Conservation (phyloP, 495 filamentous ascomycete species). For the Penicillium antarcticum region DNA sequence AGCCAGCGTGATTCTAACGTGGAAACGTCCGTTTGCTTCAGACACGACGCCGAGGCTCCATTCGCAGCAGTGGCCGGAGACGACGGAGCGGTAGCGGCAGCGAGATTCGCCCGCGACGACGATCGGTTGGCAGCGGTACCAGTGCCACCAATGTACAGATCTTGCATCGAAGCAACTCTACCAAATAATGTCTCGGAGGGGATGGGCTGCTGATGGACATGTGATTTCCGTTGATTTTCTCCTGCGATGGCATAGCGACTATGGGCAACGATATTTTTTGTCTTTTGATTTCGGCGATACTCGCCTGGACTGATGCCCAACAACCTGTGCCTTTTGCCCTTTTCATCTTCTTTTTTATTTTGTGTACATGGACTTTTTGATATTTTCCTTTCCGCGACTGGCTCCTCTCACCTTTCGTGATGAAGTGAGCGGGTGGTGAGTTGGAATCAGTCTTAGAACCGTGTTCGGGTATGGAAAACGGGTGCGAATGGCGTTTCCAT, state of each 20-base stretch:
- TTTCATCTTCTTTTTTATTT: slow-evolving; percentile 27
- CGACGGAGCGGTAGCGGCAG: slow-evolving; percentile 47
- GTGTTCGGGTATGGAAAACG: slow-evolving; percentile 49
- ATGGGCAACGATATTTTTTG: slow-evolving; percentile 34
- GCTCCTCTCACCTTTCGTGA: slow-evolving; percentile 20
- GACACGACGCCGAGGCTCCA: slow-evolving; percentile 47
- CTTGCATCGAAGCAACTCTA: slow-evolving; percentile 48
- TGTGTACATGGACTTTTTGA: slow-evolving; percentile 49
- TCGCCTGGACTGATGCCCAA: slow-evolving; percentile 21
- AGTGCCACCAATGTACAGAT: slow-evolving; percentile 35
- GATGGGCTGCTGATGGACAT: slow-evolving; percentile 28
- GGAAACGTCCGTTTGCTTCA: slow-evolving; percentile 48
- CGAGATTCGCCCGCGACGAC: slow-evolving; percentile 44
- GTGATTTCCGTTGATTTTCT: slow-evolving; percentile 29
- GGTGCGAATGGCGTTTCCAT: slow-evolving; percentile 50
- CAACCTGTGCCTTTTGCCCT: slow-evolving; percentile 14
- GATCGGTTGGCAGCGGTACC: slow-evolving; percentile 39
- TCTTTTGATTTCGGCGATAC: slow-evolving; percentile 22
- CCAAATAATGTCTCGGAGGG: slow-evolving; percentile 28
- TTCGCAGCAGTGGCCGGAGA: slow-evolving; percentile 36
- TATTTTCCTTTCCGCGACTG: slow-evolving; percentile 35
- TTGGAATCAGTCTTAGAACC: slow-evolving; percentile 46
- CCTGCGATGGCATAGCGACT: slow-evolving; percentile 43
- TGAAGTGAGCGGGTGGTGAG: slow-evolving; percentile 33
- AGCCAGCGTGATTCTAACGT: slow-evolving; percentile 53